Evolutionary conservation across 441 rosid species (phyloP), one percentile per base, ranked within the genome.

Genomic region (Jatropha multifida): DNA sequence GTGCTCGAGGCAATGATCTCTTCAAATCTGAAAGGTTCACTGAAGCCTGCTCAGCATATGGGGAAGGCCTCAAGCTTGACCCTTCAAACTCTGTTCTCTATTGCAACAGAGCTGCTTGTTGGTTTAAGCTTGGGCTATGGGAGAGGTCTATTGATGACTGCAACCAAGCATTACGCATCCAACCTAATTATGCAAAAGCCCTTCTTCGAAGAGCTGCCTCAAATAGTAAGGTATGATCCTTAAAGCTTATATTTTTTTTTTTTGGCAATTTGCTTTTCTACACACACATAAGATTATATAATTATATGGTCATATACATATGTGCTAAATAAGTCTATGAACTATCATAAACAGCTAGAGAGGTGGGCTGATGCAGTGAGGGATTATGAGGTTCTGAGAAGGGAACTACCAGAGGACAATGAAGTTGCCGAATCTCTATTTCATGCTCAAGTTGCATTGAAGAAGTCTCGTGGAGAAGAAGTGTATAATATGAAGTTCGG

Each of bases 401-500:
- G 79, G 82, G 94, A 90, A 79, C 89, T 93, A 63, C 98, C 98
- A 8, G 81, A 86, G 58, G 92, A 95, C 81, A 93, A 85, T 77
- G 94, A 88, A 74, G 93, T 93, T 76, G 97, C 98, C 2, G 98
- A 93, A 74, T 87, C 92, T 82, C 86, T 93, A 52, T 91, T 90
- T 78, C 95, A 91, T 69, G 90, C 97, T 32, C 97, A 92, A 86
- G 91, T 91, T 48, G 92, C 97, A 32, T 76, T 93, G 83, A 95
- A 89, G 86, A 95, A 90, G 82, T 93, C 96, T 59, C 97, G 91
- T 0, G 98, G 98, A 65, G 98, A 90, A 83, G 98, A 93, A 74
- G 97, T 92, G 60, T 72, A 85, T 72, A 93, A 90, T 82, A 83
- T 90, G 96, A 90, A 92, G 85, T 93, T 91, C 78, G 98, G 99